Evolutionary conservation across 495 filamentous ascomycete species (phyloP).

Genomic region (Annulohypoxylon moriforme): DNA sequence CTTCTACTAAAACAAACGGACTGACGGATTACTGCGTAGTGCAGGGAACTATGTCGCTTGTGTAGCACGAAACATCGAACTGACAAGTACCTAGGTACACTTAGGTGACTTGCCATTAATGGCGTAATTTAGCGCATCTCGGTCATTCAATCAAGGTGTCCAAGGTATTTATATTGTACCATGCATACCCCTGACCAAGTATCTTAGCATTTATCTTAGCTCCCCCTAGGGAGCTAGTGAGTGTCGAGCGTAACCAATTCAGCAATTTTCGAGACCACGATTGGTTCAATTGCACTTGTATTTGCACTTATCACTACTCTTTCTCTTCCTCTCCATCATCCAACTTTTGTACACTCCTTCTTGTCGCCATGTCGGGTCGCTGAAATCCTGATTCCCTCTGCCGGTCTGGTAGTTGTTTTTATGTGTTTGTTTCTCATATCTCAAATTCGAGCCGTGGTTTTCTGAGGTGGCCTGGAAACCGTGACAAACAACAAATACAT

Average conservation of each 20-base stretch:
- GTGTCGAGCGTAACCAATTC: not conserved
- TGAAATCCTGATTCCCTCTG: conserved; percentile 23
- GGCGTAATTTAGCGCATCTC: conserved; percentile 21
- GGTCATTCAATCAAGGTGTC: conserved; percentile 11
- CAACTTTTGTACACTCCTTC: conserved; percentile 40
- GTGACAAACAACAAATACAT: conserved; percentile 19
- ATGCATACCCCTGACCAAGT: conserved; percentile 15
- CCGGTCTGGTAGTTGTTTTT: conserved; percentile 14
- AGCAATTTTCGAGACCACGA: conserved; percentile 10
- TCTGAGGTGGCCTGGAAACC: conserved; percentile 2
- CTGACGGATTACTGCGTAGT: not conserved
- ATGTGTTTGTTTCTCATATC: conserved; percentile 14
- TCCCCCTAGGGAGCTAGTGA: not conserved
- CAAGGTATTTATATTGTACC: conserved; percentile 19
- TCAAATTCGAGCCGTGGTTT: not conserved
- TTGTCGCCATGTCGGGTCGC: conserved; percentile 21
- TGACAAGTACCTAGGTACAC: not conserved
- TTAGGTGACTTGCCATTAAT: not conserved
- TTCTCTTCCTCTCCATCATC: conserved; percentile 13
- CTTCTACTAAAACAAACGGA: not conserved
- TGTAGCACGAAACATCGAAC: not conserved
- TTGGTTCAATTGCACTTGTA: conserved; percentile 20
- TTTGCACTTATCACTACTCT: not conserved
- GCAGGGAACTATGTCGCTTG: not conserved
- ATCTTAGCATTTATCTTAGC: conserved; percentile 15